Evolutionary conservation across 768 basidiomycete genomes (phyloP).

Genomic region (Crucibulum laeve): DNA sequence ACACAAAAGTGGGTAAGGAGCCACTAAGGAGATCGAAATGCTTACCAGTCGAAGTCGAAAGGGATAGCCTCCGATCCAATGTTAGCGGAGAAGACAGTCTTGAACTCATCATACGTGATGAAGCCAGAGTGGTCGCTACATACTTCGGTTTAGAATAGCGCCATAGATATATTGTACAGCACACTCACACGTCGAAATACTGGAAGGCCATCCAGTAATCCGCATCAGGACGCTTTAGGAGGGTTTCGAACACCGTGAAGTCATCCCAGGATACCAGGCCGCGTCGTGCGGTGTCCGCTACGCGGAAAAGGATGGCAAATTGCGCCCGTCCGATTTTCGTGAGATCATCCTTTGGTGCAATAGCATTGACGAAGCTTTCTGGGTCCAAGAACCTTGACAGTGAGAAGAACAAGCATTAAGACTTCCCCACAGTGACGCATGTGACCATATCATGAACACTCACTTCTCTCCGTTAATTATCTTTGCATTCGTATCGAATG

Average conservation of each 20-base stretch:
- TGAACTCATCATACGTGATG: constrained; percentile 94
- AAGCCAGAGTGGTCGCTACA: constrained; percentile 84
- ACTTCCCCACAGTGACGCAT: constrained; percentile 8
- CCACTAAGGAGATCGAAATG: constrained; percentile 3
- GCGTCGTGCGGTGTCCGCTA: constrained; percentile 74
- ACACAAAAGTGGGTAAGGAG: constrained; percentile 2
- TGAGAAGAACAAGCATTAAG: constrained; percentile 10
- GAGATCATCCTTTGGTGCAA: constrained; percentile 83
- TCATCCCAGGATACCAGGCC: constrained; percentile 92
- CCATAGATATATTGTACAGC: neutral
- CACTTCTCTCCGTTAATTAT: constrained; percentile 79
- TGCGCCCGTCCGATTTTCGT: constrained; percentile 84
- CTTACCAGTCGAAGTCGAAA: constrained; percentile 90
- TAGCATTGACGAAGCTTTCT: constrained; percentile 91
- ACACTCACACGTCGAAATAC: constrained; percentile 87
- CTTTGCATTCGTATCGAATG: constrained; percentile 83
- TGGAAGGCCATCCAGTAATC: constrained; percentile 97
- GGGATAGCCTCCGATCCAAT: constrained; percentile 79
- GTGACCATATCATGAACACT: constrained; percentile 25
- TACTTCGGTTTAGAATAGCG: neutral
- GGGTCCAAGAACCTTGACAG: constrained; percentile 72
- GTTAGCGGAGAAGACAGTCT: constrained; percentile 82
- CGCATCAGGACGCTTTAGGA: constrained; percentile 90
- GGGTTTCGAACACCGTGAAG: constrained; percentile 91
- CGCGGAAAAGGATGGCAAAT: constrained; percentile 85